phyloP scores from a whole-genome alignment of 352 stramenopile genomes.

The Plasmopara viticola region DNA sequence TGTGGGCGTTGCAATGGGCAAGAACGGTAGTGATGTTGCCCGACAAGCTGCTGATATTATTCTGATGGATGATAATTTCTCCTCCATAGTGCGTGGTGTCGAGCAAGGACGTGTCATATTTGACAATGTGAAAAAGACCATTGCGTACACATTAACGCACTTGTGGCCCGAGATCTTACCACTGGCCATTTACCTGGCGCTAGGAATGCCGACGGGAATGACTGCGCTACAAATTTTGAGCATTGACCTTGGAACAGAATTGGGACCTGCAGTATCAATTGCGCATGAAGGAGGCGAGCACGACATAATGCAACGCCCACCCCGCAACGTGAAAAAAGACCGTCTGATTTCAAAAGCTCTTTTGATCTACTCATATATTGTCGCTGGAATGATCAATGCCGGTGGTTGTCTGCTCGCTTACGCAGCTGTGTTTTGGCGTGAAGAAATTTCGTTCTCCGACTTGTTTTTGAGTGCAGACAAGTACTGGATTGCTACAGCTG shows the following conservation, averaged over 20 bases:
- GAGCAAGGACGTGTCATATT: conserved; percentile 52
- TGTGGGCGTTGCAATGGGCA: conserved; percentile 70
- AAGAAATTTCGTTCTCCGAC: conserved; percentile 32
- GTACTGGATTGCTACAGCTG: conserved; percentile 23
- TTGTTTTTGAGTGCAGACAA: conserved; percentile 32
- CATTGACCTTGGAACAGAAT: conserved; percentile 87
- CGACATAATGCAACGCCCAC: conserved; percentile 69
- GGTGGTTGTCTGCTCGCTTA: conserved; percentile 34
- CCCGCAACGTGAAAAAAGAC: too few species aligned
- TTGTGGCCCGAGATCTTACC: conserved; percentile 77
- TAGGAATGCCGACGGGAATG: conserved; percentile 57
- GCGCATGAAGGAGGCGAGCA: conserved; percentile 74
- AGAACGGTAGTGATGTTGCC: conserved; percentile 91
- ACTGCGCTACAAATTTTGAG: conserved; percentile 86
- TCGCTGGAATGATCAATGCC: conserved; percentile 80
- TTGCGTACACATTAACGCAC: conserved; percentile 87
- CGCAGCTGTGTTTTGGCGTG: conserved; percentile 29
- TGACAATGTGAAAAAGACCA: conserved; percentile 91
- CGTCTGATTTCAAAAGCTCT: too few species aligned
- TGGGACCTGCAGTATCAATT: conserved; percentile 85
- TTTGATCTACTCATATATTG: conserved; percentile 64
- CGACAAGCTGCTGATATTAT: conserved; percentile 90
- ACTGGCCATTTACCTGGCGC: conserved; percentile 21
- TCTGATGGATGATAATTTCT: conserved; percentile 94
- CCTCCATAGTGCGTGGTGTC: conserved; percentile 86